Percentiles rank a stretch among this genome's conserved stretches.
phyloP scores from a whole-genome alignment of 352 stramenopile genomes.

The Phytopythium helicoides region DNA sequence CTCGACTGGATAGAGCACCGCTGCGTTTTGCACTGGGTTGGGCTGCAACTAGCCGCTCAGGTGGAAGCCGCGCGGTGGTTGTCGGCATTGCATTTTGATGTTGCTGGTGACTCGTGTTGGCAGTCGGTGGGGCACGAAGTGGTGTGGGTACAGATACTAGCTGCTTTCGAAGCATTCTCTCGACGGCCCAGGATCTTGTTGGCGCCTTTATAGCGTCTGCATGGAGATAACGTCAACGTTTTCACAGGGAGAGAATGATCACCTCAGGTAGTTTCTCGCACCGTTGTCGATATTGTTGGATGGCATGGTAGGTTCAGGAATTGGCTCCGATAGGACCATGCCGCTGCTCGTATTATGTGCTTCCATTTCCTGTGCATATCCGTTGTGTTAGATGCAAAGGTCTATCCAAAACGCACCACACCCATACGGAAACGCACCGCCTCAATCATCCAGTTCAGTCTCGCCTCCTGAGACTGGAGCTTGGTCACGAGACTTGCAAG shows the following conservation, averaged over 20 bases:
- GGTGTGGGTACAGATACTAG: conserved; percentile 39
- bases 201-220: conserved; percentile 22
- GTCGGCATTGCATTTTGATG: neutral
- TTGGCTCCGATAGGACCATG: neutral
- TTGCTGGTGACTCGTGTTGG: neutral
- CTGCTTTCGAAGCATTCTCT: conserved; percentile 44
- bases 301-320: neutral
- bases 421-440: conserved; percentile 23
- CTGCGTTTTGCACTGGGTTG: neutral
- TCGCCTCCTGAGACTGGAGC: conserved; percentile 57
- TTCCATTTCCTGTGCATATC: conserved; percentile 52
- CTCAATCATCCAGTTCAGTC: conserved; percentile 72
- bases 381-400: conserved; percentile 1
- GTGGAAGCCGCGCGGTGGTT: neutral
- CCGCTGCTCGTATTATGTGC: conserved; percentile 42
- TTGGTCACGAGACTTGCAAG: conserved; percentile 39
- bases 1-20: neutral
- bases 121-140: conserved; percentile 14
- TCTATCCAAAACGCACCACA: neutral
- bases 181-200: conserved; percentile 50
- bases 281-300: neutral
- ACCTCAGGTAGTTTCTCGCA: too few relatives aligned
- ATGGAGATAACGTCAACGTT: neutral
- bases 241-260: too few relatives aligned
- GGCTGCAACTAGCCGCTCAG: neutral